Evolutionary conservation across 2,329 filamentous ascomycete genomes (phyloP).

Genomic region (Fusarium annulatum): DNA sequence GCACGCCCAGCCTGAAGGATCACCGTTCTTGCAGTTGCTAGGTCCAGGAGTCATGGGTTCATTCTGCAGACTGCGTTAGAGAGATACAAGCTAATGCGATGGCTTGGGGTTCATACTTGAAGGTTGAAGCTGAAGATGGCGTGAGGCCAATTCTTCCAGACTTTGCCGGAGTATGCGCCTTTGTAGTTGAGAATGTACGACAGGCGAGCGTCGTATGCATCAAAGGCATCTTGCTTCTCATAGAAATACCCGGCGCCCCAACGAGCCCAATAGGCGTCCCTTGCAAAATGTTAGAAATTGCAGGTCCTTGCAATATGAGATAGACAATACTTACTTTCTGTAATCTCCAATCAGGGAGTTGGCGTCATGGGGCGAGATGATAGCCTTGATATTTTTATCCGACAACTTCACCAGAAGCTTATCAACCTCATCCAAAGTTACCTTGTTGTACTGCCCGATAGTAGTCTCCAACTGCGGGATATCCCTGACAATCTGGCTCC

Average conservation of each 20-base stretch:
- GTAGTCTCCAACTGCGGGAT: neutral
- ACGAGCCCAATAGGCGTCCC: neutral
- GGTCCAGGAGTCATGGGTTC: neutral
- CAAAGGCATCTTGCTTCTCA: neutral
- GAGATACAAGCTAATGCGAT: rapidly evolving
- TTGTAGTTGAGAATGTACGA: neutral
- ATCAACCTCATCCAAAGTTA: neutral
- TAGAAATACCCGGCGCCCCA: neutral
- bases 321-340: neutral
- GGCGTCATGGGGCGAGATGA: neutral
- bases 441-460: neutral
- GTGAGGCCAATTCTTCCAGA: constrained; percentile 1
- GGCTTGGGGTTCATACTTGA: rapidly evolving
- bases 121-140: neutral
- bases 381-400: neutral
- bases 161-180: neutral
- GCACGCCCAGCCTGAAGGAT: neutral
- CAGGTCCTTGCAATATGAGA: rapidly evolving
- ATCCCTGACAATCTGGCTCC: neutral
- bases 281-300: rapidly evolving
- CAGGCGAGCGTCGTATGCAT: neutral
- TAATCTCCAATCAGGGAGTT: neutral
- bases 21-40: neutral
- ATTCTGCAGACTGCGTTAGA: neutral
- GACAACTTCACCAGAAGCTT: neutral